Percentiles rank a stretch among this genome's conserved stretches.
phyloP scores from a whole-genome alignment of 345 rosid genomes.

The Melastoma malabathricum region DNA sequence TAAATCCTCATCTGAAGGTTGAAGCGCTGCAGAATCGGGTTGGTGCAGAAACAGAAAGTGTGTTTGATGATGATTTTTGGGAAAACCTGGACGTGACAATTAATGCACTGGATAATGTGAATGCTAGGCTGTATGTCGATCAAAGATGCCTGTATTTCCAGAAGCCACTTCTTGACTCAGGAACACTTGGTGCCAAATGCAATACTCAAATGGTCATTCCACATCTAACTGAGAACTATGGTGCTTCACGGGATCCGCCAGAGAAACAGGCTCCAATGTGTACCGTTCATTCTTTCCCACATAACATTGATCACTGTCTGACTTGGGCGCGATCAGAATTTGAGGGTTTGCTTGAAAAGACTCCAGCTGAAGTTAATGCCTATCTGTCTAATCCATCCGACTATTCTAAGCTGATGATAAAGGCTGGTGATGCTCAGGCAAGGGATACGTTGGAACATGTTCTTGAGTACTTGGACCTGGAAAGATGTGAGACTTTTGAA shows the following conservation, averaged over 20 bases:
- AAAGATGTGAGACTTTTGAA: slow-evolving; percentile 70
- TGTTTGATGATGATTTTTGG: slow-evolving; percentile 86
- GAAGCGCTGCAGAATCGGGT: slow-evolving; percentile 96
- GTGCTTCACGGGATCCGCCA: slow-evolving; percentile 98
- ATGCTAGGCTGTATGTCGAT: slow-evolving; percentile 95
- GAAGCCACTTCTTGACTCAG: slow-evolving; percentile 98
- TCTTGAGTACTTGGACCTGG: slow-evolving; percentile 83
- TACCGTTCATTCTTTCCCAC: slow-evolving; percentile 97
- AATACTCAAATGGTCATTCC: slow-evolving; percentile 99
- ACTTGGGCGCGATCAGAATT: slow-evolving; percentile 99
- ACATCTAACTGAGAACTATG: slow-evolving; percentile 96
- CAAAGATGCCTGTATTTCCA: slow-evolving; percentile 94
- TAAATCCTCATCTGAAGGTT: slow-evolving; percentile 61
- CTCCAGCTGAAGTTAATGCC: slow-evolving; percentile 93
- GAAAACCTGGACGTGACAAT: slow-evolving; percentile 71
- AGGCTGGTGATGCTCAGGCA: slow-evolving; percentile 98
- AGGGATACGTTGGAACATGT: slow-evolving; percentile 74
- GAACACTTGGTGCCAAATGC: slow-evolving; percentile 98
- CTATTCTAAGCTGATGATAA: slow-evolving; percentile 47
- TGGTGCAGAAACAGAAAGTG: slow-evolving; percentile 83
- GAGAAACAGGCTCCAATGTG: slow-evolving; percentile 99
- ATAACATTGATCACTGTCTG: slow-evolving; percentile 95
- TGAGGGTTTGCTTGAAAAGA: slow-evolving; percentile 93
- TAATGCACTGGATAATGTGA: slow-evolving; percentile 92
- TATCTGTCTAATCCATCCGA: slow-evolving; percentile 69